Evolutionary conservation across 208 protist species (phyloP).

Genomic region (Trypanosoma congolense): DNA sequence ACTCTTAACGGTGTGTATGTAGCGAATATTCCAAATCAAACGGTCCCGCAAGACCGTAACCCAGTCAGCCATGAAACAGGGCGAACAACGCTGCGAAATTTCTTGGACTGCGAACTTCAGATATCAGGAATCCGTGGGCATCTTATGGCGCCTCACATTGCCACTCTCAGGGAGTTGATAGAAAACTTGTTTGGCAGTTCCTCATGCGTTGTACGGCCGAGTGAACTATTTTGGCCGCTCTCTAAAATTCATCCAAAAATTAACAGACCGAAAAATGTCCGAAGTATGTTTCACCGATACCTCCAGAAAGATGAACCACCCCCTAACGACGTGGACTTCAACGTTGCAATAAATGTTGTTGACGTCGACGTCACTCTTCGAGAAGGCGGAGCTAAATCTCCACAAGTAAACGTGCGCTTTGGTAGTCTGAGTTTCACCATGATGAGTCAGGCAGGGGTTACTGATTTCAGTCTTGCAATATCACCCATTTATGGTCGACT

Average conservation of each 20-base stretch:
- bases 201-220: slow-evolving; percentile 49
- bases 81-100: slow-evolving; percentile 55
- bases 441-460: slow-evolving; percentile 60
- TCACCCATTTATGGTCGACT: slow-evolving; percentile 44
- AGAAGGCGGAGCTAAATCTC: slow-evolving; percentile 1
- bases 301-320: slow-evolving; percentile 50
- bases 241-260: slow-evolving; percentile 73
- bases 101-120: slow-evolving; percentile 60
- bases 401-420: slow-evolving; percentile 18
- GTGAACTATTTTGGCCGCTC: slow-evolving; percentile 84
- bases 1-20: slow-evolving; percentile 54
- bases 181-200: slow-evolving; percentile 72
- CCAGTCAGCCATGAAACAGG: slow-evolving; percentile 41
- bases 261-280: slow-evolving; percentile 63
- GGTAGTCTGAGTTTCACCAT: slow-evolving; percentile 57
- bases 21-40: slow-evolving; percentile 65
- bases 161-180: slow-evolving; percentile 48
- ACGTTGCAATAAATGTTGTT: slow-evolving; percentile 39
- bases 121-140: slow-evolving; percentile 51
- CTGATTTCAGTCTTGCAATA: slow-evolving; percentile 50
- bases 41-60: slow-evolving; percentile 26
- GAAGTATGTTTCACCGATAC: slow-evolving; percentile 70
- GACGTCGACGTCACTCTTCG: slow-evolving; percentile 41
- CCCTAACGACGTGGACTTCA: slow-evolving; percentile 64
- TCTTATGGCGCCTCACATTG: slow-evolving; percentile 64